Conservation (phyloP, 2,329 filamentous ascomycete genomes). For the Didymella exigua region DNA sequence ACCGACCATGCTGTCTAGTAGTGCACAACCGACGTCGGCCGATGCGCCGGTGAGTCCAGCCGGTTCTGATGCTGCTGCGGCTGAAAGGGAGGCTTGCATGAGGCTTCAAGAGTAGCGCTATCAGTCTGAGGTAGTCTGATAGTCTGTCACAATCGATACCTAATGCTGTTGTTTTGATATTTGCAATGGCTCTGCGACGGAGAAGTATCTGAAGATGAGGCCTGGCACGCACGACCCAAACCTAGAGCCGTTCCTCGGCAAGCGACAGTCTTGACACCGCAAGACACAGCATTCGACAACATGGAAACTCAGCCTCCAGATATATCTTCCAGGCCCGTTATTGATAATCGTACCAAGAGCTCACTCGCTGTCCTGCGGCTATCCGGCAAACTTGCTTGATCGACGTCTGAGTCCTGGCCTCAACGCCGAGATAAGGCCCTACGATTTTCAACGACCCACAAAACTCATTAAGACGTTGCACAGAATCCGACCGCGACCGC, state of each 20-base stretch:
- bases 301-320: no score
- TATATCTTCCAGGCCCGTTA: no score
- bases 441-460: conserved; percentile 1
- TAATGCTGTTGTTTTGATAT: background rate
- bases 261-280: background rate
- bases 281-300: background rate
- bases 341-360: background rate
- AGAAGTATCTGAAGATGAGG: background rate
- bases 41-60: background rate
- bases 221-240: background rate
- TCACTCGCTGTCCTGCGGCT: background rate
- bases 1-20: background rate
- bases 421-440: conserved; percentile 10
- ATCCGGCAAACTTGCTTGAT: background rate
- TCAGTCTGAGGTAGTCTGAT: background rate
- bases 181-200: background rate
- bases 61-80: background rate
- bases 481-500: background rate
- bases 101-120: background rate
- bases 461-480: background rate
- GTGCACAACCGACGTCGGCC: background rate
- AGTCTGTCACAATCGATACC: background rate
- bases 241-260: background rate
- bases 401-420: background rate
- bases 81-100: background rate